Conservation (phyloP, 768 basidiomycete genomes). For the Leccinellum albellum region DNA sequence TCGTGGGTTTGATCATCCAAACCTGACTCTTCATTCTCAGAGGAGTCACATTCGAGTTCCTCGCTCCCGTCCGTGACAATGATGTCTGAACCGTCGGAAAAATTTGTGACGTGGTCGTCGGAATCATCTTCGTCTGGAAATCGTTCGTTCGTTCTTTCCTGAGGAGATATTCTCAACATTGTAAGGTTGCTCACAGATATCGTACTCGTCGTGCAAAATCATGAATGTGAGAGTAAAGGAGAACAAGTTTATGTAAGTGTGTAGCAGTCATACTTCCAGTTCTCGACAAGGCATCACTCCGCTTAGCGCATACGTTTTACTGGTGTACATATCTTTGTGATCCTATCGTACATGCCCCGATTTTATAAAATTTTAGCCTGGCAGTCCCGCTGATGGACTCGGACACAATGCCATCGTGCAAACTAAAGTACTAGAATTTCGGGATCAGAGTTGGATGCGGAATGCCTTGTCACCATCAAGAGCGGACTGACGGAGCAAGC, state of each 20-base stretch:
- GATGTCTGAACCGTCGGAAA: slow-evolving; percentile 7
- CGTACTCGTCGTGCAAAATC: slow-evolving; percentile 13
- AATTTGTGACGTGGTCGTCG: not conserved
- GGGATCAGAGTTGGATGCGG: too few relatives aligned
- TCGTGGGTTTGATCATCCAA: not conserved
- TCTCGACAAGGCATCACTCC: not conserved
- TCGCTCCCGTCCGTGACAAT: slow-evolving; percentile 1
- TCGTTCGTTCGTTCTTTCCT: slow-evolving; percentile 43
- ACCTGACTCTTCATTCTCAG: slow-evolving; percentile 5
- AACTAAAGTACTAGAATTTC: too few relatives aligned
- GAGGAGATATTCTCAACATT: slow-evolving; percentile 42
- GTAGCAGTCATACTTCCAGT: too few relatives aligned
- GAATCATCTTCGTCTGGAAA: slow-evolving; percentile 8
- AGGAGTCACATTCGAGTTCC: slow-evolving; percentile 9
- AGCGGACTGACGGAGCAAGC: not conserved
- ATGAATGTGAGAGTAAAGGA: not conserved
- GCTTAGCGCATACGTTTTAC: not conserved
- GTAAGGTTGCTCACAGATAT: slow-evolving; percentile 21
- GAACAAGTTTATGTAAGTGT: too few relatives aligned
- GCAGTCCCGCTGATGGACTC: too few relatives aligned
- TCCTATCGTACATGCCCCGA: too few relatives aligned
- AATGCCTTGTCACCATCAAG: not conserved
- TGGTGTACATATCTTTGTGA: too few relatives aligned
- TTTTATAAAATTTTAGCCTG: too few relatives aligned
- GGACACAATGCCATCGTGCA: too few relatives aligned